Percentiles rank a stretch among this genome's conserved stretches.
Conservation (phyloP, 345 rosid genomes). For the Rhizophora mangle region DNA sequence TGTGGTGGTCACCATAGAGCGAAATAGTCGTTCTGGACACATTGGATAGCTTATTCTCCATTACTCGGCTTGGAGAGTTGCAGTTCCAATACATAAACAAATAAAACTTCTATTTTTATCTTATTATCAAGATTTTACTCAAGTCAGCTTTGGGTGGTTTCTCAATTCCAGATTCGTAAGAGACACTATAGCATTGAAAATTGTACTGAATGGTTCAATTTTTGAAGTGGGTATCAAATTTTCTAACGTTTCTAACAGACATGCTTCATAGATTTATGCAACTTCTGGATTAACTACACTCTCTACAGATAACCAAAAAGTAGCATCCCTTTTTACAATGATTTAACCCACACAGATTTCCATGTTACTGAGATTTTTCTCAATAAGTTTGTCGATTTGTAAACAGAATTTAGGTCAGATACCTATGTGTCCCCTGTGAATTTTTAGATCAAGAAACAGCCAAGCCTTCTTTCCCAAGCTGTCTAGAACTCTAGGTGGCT, state of each 20-base stretch:
- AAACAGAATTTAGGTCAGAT: constrained; percentile 24
- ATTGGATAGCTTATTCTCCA: too few species aligned
- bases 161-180: constrained; percentile 18
- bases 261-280: constrained; percentile 27
- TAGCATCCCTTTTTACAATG: constrained; percentile 15
- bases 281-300: constrained; percentile 25
- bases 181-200: constrained; percentile 3
- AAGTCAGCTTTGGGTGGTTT: constrained; percentile 15
- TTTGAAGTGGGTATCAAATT: constrained; percentile 17
- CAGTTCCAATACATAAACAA: constrained; percentile 36
- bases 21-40: too few species aligned
- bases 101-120: constrained; percentile 60
- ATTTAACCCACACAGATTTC: constrained; percentile 15
- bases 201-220: background rate
- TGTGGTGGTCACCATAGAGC: too few species aligned
- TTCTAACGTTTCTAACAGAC: constrained; percentile 49
- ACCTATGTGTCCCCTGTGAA: constrained; percentile 21
- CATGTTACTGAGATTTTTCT: constrained; percentile 19
- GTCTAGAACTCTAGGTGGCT: background rate
- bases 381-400: constrained; percentile 20
- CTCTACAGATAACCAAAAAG: constrained; percentile 12
- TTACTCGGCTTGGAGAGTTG: constrained; percentile 17
- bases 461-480: background rate
- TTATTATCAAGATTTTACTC: constrained; percentile 32
- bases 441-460: constrained; percentile 19